Evolutionary conservation across 2,329 filamentous ascomycete species (phyloP), one percentile per base, ranked within the genome.

Genomic region (Xylaria sp.): DNA sequence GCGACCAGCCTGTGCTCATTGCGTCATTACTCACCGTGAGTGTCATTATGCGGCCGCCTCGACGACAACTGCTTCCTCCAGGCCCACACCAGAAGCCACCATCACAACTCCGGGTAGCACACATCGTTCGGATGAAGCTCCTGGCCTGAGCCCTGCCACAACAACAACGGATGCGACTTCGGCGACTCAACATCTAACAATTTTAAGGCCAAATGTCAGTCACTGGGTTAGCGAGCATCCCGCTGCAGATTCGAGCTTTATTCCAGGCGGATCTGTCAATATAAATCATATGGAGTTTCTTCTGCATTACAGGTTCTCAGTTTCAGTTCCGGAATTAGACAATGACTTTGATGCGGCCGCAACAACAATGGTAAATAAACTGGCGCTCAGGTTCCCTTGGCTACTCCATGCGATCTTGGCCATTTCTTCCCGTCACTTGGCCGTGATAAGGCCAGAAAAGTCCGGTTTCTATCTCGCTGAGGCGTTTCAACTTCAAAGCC

Each of bases 331-430:
- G 15, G 69, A 74, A 38, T 61, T 71, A 10, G 57, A 72, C 57
- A 63, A 72, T 20, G 61, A 63, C 4, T 57, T 63, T n/a, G 62
- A 49, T 15, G 11, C 49, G 63, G 67, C 26, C 62, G 77, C 56
- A 33, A 66, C 23, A 20, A 40, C 76, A 4, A 71, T 72, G 5
- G 61, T 80, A 3, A 71, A 73, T 54, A 63, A 33, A 23, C 63
- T 65, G 6, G 73, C 69, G 10, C 68, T 80, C 2, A 64, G 73
- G 5, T 67, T 72, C 1, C 79, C 80, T 2, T 82, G 79, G 64
- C 75, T 82, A 33, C 70, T 82, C 59, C 74, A 81, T 67, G 72
- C 78, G 63, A 60, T 82, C 10, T 75, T 82, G 17, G 79, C 80
- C 31, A 77, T 80, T 46, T 80, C 80, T 15, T 76, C 81, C 2